phyloP scores from a whole-genome alignment of 805 yeast genomes.

The Yarrowia deformans region DNA sequence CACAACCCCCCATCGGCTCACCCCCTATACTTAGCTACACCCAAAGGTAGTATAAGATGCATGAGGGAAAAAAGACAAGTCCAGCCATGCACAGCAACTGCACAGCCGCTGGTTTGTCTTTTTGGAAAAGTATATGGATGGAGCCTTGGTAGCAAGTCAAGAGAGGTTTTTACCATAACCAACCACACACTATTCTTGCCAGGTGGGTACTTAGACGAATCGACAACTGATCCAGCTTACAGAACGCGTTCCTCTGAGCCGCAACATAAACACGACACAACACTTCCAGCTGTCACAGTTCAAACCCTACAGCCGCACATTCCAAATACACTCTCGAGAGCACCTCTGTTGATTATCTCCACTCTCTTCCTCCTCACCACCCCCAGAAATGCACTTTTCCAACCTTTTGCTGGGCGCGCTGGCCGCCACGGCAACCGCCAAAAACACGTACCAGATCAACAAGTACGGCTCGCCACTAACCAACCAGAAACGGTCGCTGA shows the following conservation, averaged over 20 bases:
- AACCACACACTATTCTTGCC: no score
- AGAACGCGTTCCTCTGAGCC: no score
- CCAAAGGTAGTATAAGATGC: background rate
- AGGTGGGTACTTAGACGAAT: no score
- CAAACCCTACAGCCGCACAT: conserved; percentile 12
- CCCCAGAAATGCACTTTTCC: conserved; percentile 22
- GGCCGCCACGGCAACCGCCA: conserved; percentile 22
- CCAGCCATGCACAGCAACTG: conserved; percentile 35
- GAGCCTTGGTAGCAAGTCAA: conserved; percentile 3
- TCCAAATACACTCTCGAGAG: conserved; percentile 1
- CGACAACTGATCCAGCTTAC: no score
- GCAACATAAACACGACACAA: no score
- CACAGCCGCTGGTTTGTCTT: conserved; percentile 27
- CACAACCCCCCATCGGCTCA: background rate
- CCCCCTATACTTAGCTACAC: background rate
- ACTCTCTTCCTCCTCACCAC: background rate
- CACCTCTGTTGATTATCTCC: background rate
- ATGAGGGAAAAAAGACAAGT: conserved; percentile 29
- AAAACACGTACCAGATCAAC: conserved; percentile 36
- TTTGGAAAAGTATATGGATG: conserved; percentile 21
- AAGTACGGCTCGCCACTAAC: conserved; percentile 31
- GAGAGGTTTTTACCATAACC: background rate
- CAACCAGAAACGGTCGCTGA: conserved; percentile 26
- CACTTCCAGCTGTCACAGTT: background rate
- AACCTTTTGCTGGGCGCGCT: conserved; percentile 15